Conservation (phyloP, 192 early-diverging fungal genomes). For the Hyaloraphidium curvatum region DNA sequence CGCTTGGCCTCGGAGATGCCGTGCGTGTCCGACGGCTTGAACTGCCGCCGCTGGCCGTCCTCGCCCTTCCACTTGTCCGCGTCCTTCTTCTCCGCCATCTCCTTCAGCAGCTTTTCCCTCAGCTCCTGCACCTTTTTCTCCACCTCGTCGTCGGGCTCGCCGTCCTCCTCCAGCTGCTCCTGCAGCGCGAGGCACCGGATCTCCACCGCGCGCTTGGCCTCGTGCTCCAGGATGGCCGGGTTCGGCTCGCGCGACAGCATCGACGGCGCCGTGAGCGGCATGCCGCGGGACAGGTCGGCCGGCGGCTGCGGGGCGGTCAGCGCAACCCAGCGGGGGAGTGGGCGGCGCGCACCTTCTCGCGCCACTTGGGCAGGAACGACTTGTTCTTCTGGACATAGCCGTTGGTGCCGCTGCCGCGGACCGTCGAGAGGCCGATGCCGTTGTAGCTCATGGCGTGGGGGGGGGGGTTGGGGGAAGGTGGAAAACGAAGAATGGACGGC, state of each 20-base stretch:
- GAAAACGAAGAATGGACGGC: too few species aligned
- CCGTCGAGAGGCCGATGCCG: constrained; percentile 58
- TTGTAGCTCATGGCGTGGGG: constrained; percentile 47
- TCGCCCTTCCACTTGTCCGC: constrained; percentile 15
- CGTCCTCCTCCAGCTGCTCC: constrained; percentile 57
- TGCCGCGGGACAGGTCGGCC: too few species aligned
- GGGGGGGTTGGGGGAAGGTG: too few species aligned
- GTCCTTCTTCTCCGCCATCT: constrained; percentile 19
- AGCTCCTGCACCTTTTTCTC: constrained; percentile 39
- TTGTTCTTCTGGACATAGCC: constrained; percentile 87
- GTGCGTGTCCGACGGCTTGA: constrained; percentile 49
- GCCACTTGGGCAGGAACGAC: constrained; percentile 32
- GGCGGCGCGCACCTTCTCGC: background rate
- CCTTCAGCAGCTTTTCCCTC: constrained; percentile 31
- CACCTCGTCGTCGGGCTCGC: constrained; percentile 40
- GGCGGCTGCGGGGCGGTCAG: too few species aligned
- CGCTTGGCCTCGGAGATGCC: constrained; percentile 47
- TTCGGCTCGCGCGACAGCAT: constrained; percentile 52
- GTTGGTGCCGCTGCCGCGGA: constrained; percentile 80
- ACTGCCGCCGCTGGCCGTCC: constrained; percentile 12
- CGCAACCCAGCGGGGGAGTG: too few species aligned
- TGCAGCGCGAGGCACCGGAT: constrained; percentile 64
- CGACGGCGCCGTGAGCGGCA: too few species aligned
- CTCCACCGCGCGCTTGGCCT: constrained; percentile 72
- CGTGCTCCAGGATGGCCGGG: constrained; percentile 63